phyloP scores from a whole-genome alignment of 768 basidiomycete genomes.

The Suillus variegatus region DNA sequence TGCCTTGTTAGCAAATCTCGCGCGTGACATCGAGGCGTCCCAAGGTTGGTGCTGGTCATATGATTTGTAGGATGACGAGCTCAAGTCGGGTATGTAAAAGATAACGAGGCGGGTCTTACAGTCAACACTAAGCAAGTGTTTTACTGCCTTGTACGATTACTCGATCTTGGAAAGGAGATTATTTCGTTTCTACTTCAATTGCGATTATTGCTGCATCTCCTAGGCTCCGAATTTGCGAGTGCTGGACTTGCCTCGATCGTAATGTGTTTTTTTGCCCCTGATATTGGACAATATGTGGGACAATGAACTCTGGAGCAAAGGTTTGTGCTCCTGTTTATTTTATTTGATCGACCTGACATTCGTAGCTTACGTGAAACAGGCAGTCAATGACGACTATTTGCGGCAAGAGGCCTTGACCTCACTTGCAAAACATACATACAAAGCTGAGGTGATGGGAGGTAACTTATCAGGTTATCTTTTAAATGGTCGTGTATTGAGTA shows the following conservation, averaged over 20 bases:
- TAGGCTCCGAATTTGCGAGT: conserved; percentile 16
- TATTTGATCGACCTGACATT: background rate
- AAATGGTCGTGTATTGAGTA: conserved; percentile 13
- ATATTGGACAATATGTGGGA: conserved; percentile 7
- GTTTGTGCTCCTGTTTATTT: conserved; percentile 8
- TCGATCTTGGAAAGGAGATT: conserved; percentile 11
- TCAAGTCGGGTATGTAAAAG: conserved; percentile 7
- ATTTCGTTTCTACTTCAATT: conserved; percentile 26
- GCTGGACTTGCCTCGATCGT: conserved; percentile 24
- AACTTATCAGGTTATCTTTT: conserved; percentile 16
- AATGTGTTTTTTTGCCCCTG: conserved; percentile 21
- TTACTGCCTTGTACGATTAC: conserved; percentile 13
- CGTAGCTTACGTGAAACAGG: conserved; percentile 21
- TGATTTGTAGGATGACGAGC: background rate
- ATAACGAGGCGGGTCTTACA: conserved; percentile 2
- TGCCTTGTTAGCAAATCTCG: conserved; percentile 16
- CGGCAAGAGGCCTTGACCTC: conserved; percentile 23
- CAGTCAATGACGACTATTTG: conserved; percentile 19
- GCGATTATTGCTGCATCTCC: conserved; percentile 19
- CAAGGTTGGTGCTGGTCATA: conserved; percentile 14
- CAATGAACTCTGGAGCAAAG: conserved; percentile 21
- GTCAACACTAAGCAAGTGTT: conserved; percentile 8
- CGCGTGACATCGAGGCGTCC: conserved; percentile 24
- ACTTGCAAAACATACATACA: conserved; percentile 13
- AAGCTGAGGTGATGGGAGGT: conserved; percentile 25